These are phyloP conservation scores for Amaranthus cruentus DNA, from an alignment of 148 eudicot species.

Conservation along the genomic window DNA sequence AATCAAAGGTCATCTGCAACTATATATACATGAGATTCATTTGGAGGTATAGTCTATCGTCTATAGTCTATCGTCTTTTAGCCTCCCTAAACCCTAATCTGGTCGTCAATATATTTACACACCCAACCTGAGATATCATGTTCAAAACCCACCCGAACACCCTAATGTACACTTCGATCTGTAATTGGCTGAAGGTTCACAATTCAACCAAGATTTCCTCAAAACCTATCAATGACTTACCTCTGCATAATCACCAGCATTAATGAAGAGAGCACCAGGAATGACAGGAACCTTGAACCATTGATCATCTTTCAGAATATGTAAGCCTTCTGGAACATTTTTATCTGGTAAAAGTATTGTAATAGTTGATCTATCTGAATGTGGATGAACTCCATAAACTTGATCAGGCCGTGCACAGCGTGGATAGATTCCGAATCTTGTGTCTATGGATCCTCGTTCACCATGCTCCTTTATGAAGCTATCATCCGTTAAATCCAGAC, in stretches of 20 bases:
- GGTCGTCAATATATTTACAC: no score
- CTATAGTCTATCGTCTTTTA: no score
- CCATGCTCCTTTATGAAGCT: constrained; percentile 34
- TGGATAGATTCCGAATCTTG: constrained; percentile 29
- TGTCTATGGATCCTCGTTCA: constrained; percentile 13
- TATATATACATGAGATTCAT: no score
- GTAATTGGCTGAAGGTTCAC: no score
- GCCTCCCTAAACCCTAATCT: no score
- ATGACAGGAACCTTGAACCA: constrained; percentile 52
- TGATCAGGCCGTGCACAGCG: constrained; percentile 25
- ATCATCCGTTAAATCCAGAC: constrained; percentile 30
- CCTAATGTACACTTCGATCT: no score
- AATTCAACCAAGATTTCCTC: not conserved
- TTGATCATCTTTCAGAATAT: constrained; percentile 43
- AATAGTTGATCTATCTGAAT: constrained; percentile 27
- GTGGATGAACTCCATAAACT: constrained; percentile 29
- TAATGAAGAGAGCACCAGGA: constrained; percentile 44
- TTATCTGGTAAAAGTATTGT: constrained; percentile 39
- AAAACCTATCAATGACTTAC: constrained; percentile 16
- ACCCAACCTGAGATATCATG: no score
- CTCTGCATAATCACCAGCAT: constrained; percentile 52
- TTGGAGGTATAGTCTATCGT: no score
- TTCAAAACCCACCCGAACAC: no score
- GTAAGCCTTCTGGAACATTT: constrained; percentile 44
- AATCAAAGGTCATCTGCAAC: no score